Evolutionary conservation across 169 alveolate species (phyloP).

Genomic region (Theileria annulata): DNA sequence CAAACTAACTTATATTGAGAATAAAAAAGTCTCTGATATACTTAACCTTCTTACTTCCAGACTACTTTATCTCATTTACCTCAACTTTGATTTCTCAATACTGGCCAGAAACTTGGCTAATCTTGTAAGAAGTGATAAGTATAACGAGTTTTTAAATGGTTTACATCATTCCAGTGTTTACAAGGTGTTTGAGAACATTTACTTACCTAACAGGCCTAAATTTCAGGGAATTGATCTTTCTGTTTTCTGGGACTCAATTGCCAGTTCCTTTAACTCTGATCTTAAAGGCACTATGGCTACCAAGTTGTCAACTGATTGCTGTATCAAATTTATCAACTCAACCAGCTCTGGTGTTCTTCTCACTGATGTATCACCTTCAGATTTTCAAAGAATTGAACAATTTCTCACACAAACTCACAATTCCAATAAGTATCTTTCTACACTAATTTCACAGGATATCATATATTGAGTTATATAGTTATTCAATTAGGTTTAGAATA

Average conservation of each 20-base stretch:
- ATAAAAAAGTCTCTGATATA: conserved; percentile 3
- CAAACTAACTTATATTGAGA: conserved; percentile 11
- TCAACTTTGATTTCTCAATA: conserved; percentile 11
- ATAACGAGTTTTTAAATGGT: not conserved
- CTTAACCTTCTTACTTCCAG: not conserved
- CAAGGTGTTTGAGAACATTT: not conserved
- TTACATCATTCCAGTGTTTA: not conserved
- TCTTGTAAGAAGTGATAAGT: conserved; percentile 21
- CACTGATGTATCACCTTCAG: conserved; percentile 5
- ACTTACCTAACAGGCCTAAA: conserved; percentile 6
- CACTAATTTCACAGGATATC: not conserved
- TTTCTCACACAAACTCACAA: not conserved
- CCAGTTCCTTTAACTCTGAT: conserved; percentile 27
- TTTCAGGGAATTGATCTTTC: conserved; percentile 14
- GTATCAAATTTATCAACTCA: conserved; percentile 54
- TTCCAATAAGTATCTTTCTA: not conserved
- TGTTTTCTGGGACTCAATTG: conserved; percentile 51
- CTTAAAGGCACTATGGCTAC: conserved; percentile 9
- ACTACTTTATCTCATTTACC: conserved; percentile 31
- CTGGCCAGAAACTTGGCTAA: conserved; percentile 14
- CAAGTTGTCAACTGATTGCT: conserved; percentile 60
- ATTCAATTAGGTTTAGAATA: no score
- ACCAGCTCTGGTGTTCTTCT: conserved; percentile 31
- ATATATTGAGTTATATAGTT: not conserved
- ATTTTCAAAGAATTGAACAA: conserved; percentile 5